Base-by-base conservation (phyloP, 2,329 filamentous ascomycete genomes). In the Nigrospora sphaerica region DNA sequence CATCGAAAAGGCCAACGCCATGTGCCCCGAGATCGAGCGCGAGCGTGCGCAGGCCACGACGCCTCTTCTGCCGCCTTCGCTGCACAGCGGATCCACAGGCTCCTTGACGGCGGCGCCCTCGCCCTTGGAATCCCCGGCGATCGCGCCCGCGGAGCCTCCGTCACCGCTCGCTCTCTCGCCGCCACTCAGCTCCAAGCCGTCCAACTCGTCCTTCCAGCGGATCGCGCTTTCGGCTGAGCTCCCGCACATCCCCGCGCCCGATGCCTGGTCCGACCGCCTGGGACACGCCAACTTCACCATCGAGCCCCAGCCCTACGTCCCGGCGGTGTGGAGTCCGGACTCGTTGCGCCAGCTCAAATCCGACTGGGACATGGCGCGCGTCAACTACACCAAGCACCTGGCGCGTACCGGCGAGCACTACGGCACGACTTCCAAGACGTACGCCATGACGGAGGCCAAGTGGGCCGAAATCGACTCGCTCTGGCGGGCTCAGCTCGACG, bases 271-370 rank as follows among this genome's bases (percentile, higher is more conserved):
- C 1, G 80, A 85, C 59, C 82, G 81, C 47, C 79, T 97, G 13
- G 92, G 92, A 28, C 91, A 97, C 62, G 91, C 91, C 53, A 95
- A 97, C 69, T 96, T 95, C 63, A 91, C 80, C 57, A 95, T 97
- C 55, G 71, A 80, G 18, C 91, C 91, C 0, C 80, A 84, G 61
- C 92, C 91, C 0, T 95, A 95, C 59, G 66, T 79, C 10, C 85
- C 88, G 0, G 75, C 81, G 14, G 61, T 61, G 3, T 79, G 80
- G 51, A 81, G 85, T 53, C 60, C 83, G 11, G 73, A 78, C 5
- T 62, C 71, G 1, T 65, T 80, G 23, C 77, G 77, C 32, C 77
- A 81, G 58, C 74, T 95, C 43, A 81, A 86, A 44, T 74, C 79
- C 7, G 86, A 95, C 58, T 95, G 91, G 90, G 85, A 92, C 56